phyloP scores from a whole-genome alignment of 2,329 filamentous ascomycete species.

The Colletotrichum sp. region DNA sequence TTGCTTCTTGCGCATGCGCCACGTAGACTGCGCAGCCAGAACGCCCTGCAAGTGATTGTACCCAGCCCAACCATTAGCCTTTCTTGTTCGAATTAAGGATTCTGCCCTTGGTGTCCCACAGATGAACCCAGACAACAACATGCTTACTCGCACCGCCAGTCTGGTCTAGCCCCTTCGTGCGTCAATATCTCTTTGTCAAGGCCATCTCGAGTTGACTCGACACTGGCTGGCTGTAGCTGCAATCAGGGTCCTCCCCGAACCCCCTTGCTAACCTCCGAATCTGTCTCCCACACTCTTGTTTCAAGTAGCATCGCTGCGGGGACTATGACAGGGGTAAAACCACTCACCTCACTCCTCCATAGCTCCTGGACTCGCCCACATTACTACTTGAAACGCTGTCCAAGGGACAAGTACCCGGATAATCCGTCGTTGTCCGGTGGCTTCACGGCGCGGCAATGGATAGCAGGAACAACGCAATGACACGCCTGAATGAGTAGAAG shows the following conservation, averaged over 20 bases:
- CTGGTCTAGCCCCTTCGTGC: neutral
- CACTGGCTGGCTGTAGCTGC: neutral
- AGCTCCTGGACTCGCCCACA: neutral
- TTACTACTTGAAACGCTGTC: neutral
- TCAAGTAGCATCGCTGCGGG: neutral
- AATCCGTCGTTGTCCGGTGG: neutral
- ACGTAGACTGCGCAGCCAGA: neutral
- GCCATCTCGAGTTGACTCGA: neutral
- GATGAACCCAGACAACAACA: neutral
- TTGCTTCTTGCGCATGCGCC: neutral
- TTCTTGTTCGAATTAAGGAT: neutral
- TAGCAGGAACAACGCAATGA: neutral
- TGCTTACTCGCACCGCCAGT: neutral
- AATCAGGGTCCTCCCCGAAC: neutral
- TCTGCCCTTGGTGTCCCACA: neutral
- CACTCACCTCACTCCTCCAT: neutral
- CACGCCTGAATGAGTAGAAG: neutral
- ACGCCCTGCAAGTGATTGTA: neutral
- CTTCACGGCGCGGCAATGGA: neutral
- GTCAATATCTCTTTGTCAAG: neutral
- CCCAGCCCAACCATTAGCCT: neutral
- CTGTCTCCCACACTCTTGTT: neutral
- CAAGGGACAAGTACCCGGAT: neutral
- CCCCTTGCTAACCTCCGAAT: neutral
- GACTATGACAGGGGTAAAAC: neutral